Base-by-base conservation (phyloP, 2,329 filamentous ascomycete genomes). In the Teratosphaeria nubilosa region DNA sequence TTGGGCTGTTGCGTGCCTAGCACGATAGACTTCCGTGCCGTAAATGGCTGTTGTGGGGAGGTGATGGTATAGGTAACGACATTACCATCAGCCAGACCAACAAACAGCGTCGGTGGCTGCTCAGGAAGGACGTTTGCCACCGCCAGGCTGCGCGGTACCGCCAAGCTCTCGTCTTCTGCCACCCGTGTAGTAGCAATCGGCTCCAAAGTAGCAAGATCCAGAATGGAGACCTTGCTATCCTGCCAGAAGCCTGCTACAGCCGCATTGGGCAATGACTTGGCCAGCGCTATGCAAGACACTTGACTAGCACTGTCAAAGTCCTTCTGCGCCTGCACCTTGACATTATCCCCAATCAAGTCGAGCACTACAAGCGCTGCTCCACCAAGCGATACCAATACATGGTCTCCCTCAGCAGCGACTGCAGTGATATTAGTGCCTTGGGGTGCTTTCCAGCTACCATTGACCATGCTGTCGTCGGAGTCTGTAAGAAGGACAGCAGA, bases 21-120 rank as follows among this genome's bases (percentile, higher is more conserved):
- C 1, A 92, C 84, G 25, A 95, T 86, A 65, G 85, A 91, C 70
- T 91, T 96, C 62, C 86, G 85, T 0, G 84, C 81, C 0, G 85
- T 55, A 2, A 97, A 75, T 0, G 82, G 76, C 60, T 82, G 82
- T n/a, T 82, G 81, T 0, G 74, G 66, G 0, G 77, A 73, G 32
- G 88, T 81, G 37, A 96, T 80, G 32, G 84, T 82, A 69, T 91
- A 97, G 0, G 88, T 94, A 55, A 95, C 81, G 0, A 99, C 88
- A 61, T 88, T 90, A 3, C 94, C 94, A 72, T 97, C 92, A 53
- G 95, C 90, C 82, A 96, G 88, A 13, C 92, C 88, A 32, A 96
- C 82, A 61, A 99, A 88, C 0, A 99, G 78, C 0, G 88, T 96
- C 0, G 90, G 87, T 6, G 80, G 78, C 14, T 86, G 85, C 51